Base-by-base conservation (phyloP, 78 protist genomes). In the Tieghemostelium lacteum region DNA sequence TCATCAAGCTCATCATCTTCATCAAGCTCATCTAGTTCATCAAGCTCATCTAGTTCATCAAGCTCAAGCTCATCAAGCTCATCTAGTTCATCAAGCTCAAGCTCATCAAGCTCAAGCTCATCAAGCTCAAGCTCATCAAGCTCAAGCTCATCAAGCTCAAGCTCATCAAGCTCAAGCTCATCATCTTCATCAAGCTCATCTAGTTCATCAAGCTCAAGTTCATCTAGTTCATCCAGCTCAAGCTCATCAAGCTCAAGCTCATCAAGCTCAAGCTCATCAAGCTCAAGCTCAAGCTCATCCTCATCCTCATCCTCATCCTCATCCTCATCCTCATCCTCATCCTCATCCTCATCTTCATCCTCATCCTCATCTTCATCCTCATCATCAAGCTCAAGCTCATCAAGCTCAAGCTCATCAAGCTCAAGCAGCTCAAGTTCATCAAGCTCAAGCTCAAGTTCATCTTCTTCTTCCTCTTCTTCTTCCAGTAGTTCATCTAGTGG, bases 211-310 rank as follows among this genome's bases (percentile, higher is more conserved):
- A 17, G 31, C 26, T 24, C 37, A 24, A 28, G 60, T 2, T 69
- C 75, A 7, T 69, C 75, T 8, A 17, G 31, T 3, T 26, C 29
- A 6, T 69, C 75, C 39, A 45, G 60, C 4, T 69, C 75, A 39
- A 45, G 60, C 36, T 69, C 75, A 42, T 69, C 75, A 39, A 45
- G 60, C 24, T 69, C 75, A 39, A 45, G 60, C 28, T 42, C 63
- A 0, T 70, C 76, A 24, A 64, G 71, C 17, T 64, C 71, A 64
- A 39, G 57, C 75, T 45, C 58, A 45, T 14, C n/a, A 14, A 69
- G 75, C 55, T 50, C 65, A 57, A 75, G 78, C 74, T 42, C 61
- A 4, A 20, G 33, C n/a, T 49, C 64, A 50, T 62, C 73, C 86
- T 60, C 70, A 16, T 49, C 65, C 22, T 75, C 86, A 62, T 60